Evolutionary conservation across 495 filamentous ascomycete genomes (phyloP), one percentile per base, ranked within the genome.

Genomic region (Terfezia claveryi): DNA sequence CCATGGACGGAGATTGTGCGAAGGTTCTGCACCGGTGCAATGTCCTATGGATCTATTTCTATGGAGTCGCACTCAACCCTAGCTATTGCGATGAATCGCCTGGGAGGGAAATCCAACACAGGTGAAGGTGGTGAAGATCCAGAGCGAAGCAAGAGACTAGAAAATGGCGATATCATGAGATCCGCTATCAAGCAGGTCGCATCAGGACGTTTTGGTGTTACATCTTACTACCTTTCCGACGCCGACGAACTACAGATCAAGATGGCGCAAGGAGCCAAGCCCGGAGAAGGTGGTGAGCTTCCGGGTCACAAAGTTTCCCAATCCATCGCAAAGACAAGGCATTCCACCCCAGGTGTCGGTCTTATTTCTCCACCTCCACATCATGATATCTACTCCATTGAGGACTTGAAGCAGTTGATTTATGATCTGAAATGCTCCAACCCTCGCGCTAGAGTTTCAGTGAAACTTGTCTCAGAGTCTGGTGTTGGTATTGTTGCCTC

Each of bases 211-310:
- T 99, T 99, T 64, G 91, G 91, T 74, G 91, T 99, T 57, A 99
- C 92, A 9, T 91, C 87, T 37, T 85, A 92, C 73, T 99, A 96
- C 68, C 76, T 99, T n/a, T 88, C 91, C 44, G 91, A 99, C 68
- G 85, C 91, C 12, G 91, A 99, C 67, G 89, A 99, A 71, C 73
- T 99, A 38, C 91, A 99, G 72, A 99, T 99, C 75, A 99, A 99
- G 76, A 99, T 99, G 91, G 91, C 91, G 10, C 91, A 99, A 71
- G 91, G 91, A 63, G 91, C 91, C 53, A 99, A 99, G 76, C 91
- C 91, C 58, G 91, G 91, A 65, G 91, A 99, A 69, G 91, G 91
- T 73, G 91, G 91, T 75, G 91, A 99, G 68, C 78, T 99, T 58
- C 91, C 91, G 37, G 91, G 91, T 36, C 88, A 96, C 73, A 99